A percentile compares a stretch with the other conserved stretches of the same genome.
Evolutionary conservation across 139 green algal species (phyloP).

Genomic region (Picochlorum sp.): DNA sequence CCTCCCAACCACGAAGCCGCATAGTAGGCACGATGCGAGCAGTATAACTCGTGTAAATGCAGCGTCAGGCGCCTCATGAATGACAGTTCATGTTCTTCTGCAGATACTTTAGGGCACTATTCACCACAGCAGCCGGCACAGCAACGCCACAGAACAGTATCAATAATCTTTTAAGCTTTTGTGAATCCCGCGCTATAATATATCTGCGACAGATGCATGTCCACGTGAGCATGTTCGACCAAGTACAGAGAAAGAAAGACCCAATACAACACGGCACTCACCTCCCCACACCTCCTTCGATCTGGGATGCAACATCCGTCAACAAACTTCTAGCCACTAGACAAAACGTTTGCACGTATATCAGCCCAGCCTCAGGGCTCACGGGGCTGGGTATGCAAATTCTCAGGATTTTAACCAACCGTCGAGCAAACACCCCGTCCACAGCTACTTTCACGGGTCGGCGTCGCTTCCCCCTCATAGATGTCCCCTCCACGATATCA

Average conservation of each 20-base stretch:
- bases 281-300: slow-evolving; percentile 45
- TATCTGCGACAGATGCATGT: neutral
- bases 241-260: too few relatives aligned
- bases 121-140: slow-evolving; percentile 76
- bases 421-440: slow-evolving; percentile 35
- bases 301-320: slow-evolving; percentile 64
- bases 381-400: slow-evolving; percentile 64
- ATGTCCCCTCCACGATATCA: neutral
- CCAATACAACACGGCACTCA: neutral
- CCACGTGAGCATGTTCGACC: too few relatives aligned
- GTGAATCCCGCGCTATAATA: slow-evolving; percentile 41
- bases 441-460: slow-evolving; percentile 35
- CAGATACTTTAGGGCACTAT: slow-evolving; percentile 87
- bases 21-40: slow-evolving; percentile 85
- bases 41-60: slow-evolving; percentile 79
- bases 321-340: slow-evolving; percentile 74
- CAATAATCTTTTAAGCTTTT: slow-evolving; percentile 38
- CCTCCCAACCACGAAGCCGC: slow-evolving; percentile 75
- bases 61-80: slow-evolving; percentile 56
- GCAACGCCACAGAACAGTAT: slow-evolving; percentile 54
- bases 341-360: slow-evolving; percentile 56
- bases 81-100: slow-evolving; percentile 77
- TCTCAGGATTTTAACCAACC: slow-evolving; percentile 34
- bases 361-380: slow-evolving; percentile 57
- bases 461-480: neutral